A percentile compares a stretch with the other conserved stretches of the same genome.
Conservation (phyloP, 148 eudicot species). For the Camellia japonica region DNA sequence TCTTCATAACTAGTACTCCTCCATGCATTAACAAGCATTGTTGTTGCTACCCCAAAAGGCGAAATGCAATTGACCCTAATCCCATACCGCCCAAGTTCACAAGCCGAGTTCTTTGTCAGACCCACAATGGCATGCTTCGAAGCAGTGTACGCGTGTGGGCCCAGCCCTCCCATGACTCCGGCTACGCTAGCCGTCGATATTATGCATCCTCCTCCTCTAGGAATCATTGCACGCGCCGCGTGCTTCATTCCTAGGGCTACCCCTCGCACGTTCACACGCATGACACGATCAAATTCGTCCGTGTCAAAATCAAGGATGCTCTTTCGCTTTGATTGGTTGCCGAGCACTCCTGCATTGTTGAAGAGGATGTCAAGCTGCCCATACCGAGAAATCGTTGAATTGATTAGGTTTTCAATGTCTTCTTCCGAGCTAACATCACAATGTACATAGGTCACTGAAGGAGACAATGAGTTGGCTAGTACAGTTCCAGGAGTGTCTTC, state of each 20-base stretch:
- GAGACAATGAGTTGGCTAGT: constrained; percentile 34
- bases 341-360: constrained; percentile 45
- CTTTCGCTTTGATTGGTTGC: constrained; percentile 29
- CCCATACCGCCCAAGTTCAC: constrained; percentile 39
- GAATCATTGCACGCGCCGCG: constrained; percentile 43
- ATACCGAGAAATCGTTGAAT: constrained; percentile 19
- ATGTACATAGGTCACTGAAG: constrained; percentile 44
- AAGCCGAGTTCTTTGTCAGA: constrained; percentile 38
- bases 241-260: constrained; percentile 40
- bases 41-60: constrained; percentile 43
- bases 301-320: constrained; percentile 32
- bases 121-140: constrained; percentile 50
- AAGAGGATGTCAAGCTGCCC: constrained; percentile 37
- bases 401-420: constrained; percentile 32
- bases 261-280: constrained; percentile 38
- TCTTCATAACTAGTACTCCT: neutral
- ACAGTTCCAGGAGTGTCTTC: constrained; percentile 40
- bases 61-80: constrained; percentile 47
- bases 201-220: constrained; percentile 24
- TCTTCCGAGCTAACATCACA: constrained; percentile 55
- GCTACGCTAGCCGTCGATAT: constrained; percentile 40
- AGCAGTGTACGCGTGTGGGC: constrained; percentile 39
- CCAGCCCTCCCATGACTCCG: constrained; percentile 38
- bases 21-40: constrained; percentile 37
- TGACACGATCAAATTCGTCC: constrained; percentile 29